phyloP scores from a whole-genome alignment of 2,329 filamentous ascomycete genomes.

The Botryotinia convoluta region DNA sequence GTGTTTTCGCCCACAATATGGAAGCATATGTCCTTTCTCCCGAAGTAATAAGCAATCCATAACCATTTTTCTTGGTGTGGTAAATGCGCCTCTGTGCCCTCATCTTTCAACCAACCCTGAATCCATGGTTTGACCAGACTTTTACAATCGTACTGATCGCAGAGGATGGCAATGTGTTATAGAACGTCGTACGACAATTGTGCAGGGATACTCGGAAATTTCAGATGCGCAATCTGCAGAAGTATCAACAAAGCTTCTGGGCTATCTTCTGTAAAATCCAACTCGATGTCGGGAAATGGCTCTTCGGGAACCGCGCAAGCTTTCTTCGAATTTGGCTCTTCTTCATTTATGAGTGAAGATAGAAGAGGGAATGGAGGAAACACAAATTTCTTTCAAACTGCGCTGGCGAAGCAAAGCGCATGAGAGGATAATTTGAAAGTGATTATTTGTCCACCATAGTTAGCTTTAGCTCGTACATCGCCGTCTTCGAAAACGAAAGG shows the following conservation, averaged over 20 bases:
- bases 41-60: neutral
- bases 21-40: neutral
- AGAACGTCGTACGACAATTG: neutral
- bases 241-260: neutral
- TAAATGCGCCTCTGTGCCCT: neutral
- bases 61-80: too few relatives aligned
- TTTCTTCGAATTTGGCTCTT: neutral
- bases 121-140: neutral
- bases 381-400: neutral
- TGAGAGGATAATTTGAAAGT: neutral
- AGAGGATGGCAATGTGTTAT: neutral
- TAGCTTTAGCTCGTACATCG: neutral
- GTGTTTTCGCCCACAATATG: too few relatives aligned
- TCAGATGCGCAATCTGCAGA: neutral
- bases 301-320: neutral
- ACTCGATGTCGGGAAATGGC: neutral
- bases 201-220: neutral
- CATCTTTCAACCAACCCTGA: neutral
- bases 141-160: neutral
- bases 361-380: neutral
- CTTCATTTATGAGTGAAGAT: neutral
- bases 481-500: neutral
- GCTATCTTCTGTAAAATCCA: neutral
- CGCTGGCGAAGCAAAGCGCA: neutral
- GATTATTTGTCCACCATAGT: neutral